Conservation (phyloP, 192 early-diverging fungal genomes). For the Backusella westeae region DNA sequence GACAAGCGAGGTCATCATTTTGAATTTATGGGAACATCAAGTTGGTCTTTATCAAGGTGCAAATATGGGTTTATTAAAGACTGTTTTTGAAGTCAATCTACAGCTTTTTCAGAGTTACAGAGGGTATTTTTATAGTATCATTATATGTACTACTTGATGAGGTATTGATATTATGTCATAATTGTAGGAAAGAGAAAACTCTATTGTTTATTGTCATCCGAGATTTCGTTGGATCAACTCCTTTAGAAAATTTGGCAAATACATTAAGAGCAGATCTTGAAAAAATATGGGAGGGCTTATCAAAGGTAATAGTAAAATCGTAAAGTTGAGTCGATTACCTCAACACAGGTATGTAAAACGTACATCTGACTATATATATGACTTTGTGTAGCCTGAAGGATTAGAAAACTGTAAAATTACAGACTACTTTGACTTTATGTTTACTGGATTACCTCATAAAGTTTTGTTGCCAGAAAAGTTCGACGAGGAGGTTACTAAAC, state of each 20-base stretch:
- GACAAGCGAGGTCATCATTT: conserved; percentile 89
- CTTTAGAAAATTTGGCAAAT: conserved; percentile 76
- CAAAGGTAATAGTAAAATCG: conserved; percentile 32
- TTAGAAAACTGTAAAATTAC: conserved; percentile 70
- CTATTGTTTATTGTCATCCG: conserved; percentile 95
- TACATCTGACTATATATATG: background rate
- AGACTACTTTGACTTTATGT: conserved; percentile 93
- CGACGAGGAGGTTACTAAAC: conserved; percentile 59
- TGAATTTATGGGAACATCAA: conserved; percentile 98
- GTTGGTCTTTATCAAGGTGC: conserved; percentile 99
- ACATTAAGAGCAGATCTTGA: conserved; percentile 83
- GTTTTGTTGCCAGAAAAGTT: conserved; percentile 80
- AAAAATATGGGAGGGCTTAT: conserved; percentile 85
- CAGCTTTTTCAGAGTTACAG: conserved; percentile 88
- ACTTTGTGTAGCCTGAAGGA: conserved; percentile 64
- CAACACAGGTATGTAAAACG: background rate
- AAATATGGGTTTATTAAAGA: conserved; percentile 99
- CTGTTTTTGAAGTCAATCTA: conserved; percentile 98
- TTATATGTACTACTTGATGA: background rate
- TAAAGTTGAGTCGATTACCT: background rate
- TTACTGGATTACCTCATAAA: conserved; percentile 91
- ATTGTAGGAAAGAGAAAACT: conserved; percentile 78
- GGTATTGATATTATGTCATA: background rate
- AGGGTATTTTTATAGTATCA: conserved; percentile 39
- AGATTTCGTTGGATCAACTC: conserved; percentile 89